Evolutionary conservation across 768 basidiomycete species (phyloP).

Genomic region (Leccinum ochraceum): DNA sequence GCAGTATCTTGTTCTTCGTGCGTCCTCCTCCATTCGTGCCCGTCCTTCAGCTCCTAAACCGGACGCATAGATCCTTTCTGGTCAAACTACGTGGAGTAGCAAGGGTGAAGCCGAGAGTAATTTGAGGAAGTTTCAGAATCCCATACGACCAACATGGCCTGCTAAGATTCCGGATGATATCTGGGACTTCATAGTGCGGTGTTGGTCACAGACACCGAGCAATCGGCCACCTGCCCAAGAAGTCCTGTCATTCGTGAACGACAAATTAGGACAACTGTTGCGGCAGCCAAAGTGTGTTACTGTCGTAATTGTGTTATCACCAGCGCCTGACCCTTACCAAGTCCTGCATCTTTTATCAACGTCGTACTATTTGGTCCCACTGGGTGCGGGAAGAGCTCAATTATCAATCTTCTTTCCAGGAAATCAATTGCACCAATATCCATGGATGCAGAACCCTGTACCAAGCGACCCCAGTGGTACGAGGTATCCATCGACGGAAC

Average conservation of each 20-base stretch:
- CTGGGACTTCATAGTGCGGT: constrained; percentile 6
- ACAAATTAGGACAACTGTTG: not conserved
- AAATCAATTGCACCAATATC: constrained; percentile 25
- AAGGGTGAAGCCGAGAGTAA: not conserved
- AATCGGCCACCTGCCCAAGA: not conserved
- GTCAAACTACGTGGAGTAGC: not conserved
- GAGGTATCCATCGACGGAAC: not conserved
- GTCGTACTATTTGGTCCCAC: constrained; percentile 18
- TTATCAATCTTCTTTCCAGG: constrained; percentile 23
- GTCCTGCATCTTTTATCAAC: constrained; percentile 4
- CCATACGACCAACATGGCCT: constrained; percentile 4
- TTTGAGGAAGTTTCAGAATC: not conserved
- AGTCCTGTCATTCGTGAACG: not conserved
- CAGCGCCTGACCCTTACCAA: not conserved
- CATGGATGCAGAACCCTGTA: constrained; percentile 30
- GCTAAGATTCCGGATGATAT: not conserved
- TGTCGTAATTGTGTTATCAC: not conserved
- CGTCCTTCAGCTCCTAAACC: not conserved
- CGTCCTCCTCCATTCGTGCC: not conserved
- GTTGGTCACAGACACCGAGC: constrained; percentile 3
- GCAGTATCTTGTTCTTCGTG: constrained; percentile 9
- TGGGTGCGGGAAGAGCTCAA: constrained; percentile 22
- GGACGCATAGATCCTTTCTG: constrained; percentile 1
- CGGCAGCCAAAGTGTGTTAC: constrained; percentile 1
- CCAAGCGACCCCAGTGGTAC: constrained; percentile 21